Base-by-base conservation (phyloP, 768 basidiomycete genomes). In the Pleurotus djamor region DNA sequence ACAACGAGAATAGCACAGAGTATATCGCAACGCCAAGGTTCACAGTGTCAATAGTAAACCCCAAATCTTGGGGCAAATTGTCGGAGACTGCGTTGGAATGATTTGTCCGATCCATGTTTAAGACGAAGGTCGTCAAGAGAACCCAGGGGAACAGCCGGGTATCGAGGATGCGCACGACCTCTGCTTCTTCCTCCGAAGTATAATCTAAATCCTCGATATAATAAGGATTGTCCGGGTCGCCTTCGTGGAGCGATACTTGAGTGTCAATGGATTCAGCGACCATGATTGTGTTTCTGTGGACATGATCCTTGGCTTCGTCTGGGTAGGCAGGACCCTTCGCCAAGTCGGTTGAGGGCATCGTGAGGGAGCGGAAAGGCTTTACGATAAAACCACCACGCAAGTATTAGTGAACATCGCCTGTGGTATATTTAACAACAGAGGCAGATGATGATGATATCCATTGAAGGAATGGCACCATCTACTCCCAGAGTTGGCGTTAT, bases 41-140 rank as follows among this genome's bases (percentile, higher is more conserved):
- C n/a, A 78, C 72, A 2, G 72, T 72, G 51, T 75, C 63, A 43
- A 76, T 76, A 9, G 68, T 74, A 56, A 78, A 78, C 2, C 76
- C 76, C 12, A 78, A 63, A 59, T 78, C 74, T 7, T 61, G 63
- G 0, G 75, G 73, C 5, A 78, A 60, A 49, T 74, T 73, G 62
- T 78, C 76, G 32, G 75, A 76, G 35, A 76, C 72, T 1, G 76
- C 76, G 54, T 78, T 78, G 6, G 74, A 74, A 60, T 71, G 68
- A 61, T 78, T 78, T 12, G 76, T 78, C 4, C 76, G 68, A 47
- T 78, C 76, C 75, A 78, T 76, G 62, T 76, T 78, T 49, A 71
- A 61, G 14, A 69, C 69, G 36, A 71, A 69, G 1, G 71, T 74
- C 17, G 73, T 74, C 52, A 71, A 47, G 21, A 76, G 67, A 33